Conservation (phyloP, 345 rosid species). For the Melastoma malabathricum region DNA sequence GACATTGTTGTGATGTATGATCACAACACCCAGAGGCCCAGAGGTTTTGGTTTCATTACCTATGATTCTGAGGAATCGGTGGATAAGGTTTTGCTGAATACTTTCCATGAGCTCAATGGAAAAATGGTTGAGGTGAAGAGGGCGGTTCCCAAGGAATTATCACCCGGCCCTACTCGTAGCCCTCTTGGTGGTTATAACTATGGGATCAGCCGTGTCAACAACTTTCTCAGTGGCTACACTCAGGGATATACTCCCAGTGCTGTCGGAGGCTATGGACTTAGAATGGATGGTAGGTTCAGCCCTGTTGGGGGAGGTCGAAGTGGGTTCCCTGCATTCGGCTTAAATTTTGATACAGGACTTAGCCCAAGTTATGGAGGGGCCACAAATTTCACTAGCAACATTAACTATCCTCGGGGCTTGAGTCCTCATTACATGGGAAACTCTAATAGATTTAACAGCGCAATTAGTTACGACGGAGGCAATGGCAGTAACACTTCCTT, state of each 20-base stretch:
- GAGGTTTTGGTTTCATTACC: slow-evolving; percentile 98
- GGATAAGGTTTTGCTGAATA: slow-evolving; percentile 71
- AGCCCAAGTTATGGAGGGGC: slow-evolving; percentile 49
- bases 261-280: slow-evolving; percentile 43
- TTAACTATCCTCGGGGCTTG: slow-evolving; percentile 51
- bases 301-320: slow-evolving; percentile 55
- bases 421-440: slow-evolving; percentile 43
- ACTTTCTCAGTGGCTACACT: slow-evolving; percentile 55
- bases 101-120: slow-evolving; percentile 92
- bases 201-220: slow-evolving; percentile 47
- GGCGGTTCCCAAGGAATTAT: slow-evolving; percentile 87
- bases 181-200: slow-evolving; percentile 55
- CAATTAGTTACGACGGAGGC: slow-evolving; percentile 44
- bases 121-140: slow-evolving; percentile 98
- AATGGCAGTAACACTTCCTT: slow-evolving; percentile 44
- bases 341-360: slow-evolving; percentile 59
- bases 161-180: slow-evolving; percentile 56
- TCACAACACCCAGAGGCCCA: slow-evolving; percentile 93
- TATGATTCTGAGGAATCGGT: slow-evolving; percentile 88
- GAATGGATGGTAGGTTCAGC: slow-evolving; percentile 66
- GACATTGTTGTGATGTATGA: slow-evolving; percentile 99
- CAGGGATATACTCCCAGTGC: slow-evolving; percentile 50
- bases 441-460: slow-evolving; percentile 55
- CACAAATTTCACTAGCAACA: slow-evolving; percentile 41
- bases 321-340: slow-evolving; percentile 44